phyloP scores from a whole-genome alignment of 352 stramenopile genomes.

The Salisapilia sapeloensis region DNA sequence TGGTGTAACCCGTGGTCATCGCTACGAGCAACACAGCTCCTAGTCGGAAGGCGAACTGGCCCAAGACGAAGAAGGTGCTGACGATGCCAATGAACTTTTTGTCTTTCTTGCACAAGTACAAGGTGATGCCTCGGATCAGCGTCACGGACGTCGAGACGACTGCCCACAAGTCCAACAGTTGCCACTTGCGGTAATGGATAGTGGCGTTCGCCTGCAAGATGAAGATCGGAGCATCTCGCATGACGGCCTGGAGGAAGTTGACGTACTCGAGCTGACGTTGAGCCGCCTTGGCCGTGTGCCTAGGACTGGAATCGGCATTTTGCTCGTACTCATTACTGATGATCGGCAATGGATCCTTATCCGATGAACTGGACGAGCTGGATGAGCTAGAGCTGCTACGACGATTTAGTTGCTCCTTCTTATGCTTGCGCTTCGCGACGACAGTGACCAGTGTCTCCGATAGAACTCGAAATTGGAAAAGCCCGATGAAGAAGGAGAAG shows the following conservation, averaged over 20 bases:
- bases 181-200: conserved; percentile 72
- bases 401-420: too few relatives aligned
- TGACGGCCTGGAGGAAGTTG: conserved; percentile 45
- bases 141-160: conserved; percentile 34
- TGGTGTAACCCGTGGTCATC: conserved; percentile 32
- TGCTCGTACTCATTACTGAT: too few relatives aligned
- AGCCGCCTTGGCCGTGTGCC: too few relatives aligned
- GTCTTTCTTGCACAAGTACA: conserved; percentile 32
- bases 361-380: too few relatives aligned
- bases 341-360: too few relatives aligned
- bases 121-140: conserved; percentile 17
- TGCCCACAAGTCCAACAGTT: conserved; percentile 38
- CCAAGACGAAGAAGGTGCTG: conserved; percentile 24
- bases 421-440: too few relatives aligned
- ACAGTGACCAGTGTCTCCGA: conserved; percentile 35
- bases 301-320: too few relatives aligned
- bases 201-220: conserved; percentile 58
- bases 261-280: conserved; percentile 19
- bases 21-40: conserved; percentile 43
- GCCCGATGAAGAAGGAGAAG: conserved; percentile 18
- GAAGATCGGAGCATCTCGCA: conserved; percentile 56
- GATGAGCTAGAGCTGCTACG: too few relatives aligned
- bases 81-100: conserved; percentile 18
- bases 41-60: conserved; percentile 40
- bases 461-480: conserved; percentile 50